A percentile compares a stretch with the other conserved stretches of the same genome.
phyloP scores from a whole-genome alignment of 2,329 filamentous ascomycete genomes.

The Calonectria ilicicola region DNA sequence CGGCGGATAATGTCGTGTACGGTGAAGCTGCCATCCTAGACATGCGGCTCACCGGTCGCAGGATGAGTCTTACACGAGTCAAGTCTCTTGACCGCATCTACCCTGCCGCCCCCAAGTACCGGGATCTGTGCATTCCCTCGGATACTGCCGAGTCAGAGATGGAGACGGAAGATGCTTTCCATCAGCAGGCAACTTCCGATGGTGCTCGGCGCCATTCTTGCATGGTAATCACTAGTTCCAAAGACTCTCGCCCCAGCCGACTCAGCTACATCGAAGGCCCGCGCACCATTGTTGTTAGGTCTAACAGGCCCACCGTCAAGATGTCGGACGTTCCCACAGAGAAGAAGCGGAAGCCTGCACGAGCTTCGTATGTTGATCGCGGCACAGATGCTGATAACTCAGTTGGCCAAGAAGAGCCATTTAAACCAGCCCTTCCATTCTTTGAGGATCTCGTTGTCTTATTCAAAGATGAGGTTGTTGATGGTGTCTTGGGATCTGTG shows the following conservation, averaged over 20 bases:
- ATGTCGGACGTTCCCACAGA: conserved; percentile 44
- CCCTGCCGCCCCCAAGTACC: conserved; percentile 44
- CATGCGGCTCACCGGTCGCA: conserved; percentile 44
- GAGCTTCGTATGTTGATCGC: conserved; percentile 51
- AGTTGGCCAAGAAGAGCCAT: conserved; percentile 36
- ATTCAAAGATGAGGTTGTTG: conserved; percentile 58
- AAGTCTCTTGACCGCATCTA: conserved; percentile 54
- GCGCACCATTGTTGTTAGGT: conserved; percentile 46
- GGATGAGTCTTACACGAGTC: conserved; percentile 44
- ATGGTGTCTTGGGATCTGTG: conserved; percentile 59
- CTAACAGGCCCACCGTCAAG: conserved; percentile 43
- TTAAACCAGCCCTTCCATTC: conserved; percentile 62
- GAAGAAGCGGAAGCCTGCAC: conserved; percentile 43
- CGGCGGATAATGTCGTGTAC: conserved; percentile 52
- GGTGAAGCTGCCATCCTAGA: conserved; percentile 55
- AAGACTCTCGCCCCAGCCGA: conserved; percentile 34
- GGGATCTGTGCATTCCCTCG: conserved; percentile 46
- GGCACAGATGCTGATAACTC: conserved; percentile 52
- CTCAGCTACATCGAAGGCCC: conserved; percentile 44
- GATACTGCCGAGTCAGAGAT: conserved; percentile 33
- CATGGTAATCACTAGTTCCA: conserved; percentile 38
- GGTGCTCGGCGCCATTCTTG: conserved; percentile 43
- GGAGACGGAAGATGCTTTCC: conserved; percentile 26
- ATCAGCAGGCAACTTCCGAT: conserved; percentile 17
- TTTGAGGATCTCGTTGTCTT: conserved; percentile 69